Evolutionary conservation across 139 green algal genomes (phyloP).

Genomic region (Volvox reticuliferus): DNA sequence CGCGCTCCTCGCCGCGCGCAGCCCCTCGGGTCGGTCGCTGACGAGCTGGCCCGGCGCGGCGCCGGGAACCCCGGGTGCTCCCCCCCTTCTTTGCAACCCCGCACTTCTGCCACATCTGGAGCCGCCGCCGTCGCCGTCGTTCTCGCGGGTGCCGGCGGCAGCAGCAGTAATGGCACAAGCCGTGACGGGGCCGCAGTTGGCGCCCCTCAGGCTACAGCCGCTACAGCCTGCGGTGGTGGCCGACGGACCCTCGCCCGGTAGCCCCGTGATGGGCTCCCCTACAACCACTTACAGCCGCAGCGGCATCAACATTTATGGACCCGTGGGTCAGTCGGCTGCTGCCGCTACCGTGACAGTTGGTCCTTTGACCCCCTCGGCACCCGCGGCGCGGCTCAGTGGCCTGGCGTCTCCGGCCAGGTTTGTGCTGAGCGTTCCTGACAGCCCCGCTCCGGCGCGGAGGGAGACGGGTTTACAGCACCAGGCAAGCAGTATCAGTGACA

Average conservation of each 20-base stretch:
- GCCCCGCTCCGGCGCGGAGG: neutral
- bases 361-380: neutral
- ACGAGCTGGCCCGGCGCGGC: neutral
- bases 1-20: neutral
- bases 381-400: neutral
- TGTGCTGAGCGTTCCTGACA: neutral
- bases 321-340: neutral
- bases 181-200: neutral
- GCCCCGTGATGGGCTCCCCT: neutral
- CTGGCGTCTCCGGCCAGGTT: neutral
- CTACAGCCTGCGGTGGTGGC: neutral
- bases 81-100: neutral
- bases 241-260: neutral
- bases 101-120: neutral
- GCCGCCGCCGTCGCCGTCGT: neutral
- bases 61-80: neutral
- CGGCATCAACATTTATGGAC: neutral
- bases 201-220: neutral
- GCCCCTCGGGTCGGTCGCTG: neutral
- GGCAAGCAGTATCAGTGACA: neutral
- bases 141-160: neutral
- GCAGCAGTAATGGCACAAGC: neutral
- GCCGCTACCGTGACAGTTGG: no score
- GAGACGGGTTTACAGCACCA: neutral
- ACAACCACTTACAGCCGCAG: neutral